Conservation (phyloP, 1,139 yeast genomes). For the Debaryomyces nepalensis region DNA sequence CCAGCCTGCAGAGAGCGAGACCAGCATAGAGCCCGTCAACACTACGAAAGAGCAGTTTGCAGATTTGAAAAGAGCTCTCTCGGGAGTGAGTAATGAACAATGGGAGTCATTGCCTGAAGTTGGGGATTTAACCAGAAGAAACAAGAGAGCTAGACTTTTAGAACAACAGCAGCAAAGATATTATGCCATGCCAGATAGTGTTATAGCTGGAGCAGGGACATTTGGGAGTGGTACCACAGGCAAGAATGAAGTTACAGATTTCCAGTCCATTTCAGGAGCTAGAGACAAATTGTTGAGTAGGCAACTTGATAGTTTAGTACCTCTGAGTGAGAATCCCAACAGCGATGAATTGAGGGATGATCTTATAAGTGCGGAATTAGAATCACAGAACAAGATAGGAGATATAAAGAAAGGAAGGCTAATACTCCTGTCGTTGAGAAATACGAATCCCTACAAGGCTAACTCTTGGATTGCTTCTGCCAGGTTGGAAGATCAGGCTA, state of each 20-base stretch:
- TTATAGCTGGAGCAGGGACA: constrained; percentile 42
- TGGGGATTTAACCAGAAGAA: constrained; percentile 80
- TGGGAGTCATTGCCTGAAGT: constrained; percentile 90
- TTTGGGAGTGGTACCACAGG: constrained; percentile 17
- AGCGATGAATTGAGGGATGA: constrained; percentile 26
- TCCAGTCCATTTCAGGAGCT: constrained; percentile 55
- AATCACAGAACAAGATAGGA: constrained; percentile 34
- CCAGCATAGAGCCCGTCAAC: constrained; percentile 20
- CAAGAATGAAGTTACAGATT: constrained; percentile 36
- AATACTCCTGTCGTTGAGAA: constrained; percentile 69
- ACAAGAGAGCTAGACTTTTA: constrained; percentile 70
- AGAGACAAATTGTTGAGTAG: constrained; percentile 55
- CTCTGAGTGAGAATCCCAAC: constrained; percentile 17
- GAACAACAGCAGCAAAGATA: constrained; percentile 68
- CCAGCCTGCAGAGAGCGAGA: constrained; percentile 30
- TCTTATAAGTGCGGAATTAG: constrained; percentile 41
- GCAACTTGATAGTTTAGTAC: constrained; percentile 43
- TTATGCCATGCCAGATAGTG: constrained; percentile 83
- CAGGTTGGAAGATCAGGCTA: constrained; percentile 70
- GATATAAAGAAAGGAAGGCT: constrained; percentile 64
- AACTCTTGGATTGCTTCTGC: constrained; percentile 92
- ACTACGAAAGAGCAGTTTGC: constrained; percentile 36
- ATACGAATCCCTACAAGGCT: constrained; percentile 73
- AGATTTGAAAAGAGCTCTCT: constrained; percentile 65
- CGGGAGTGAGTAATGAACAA: constrained; percentile 64